Evolutionary conservation across 495 filamentous ascomycete genomes (phyloP).

Genomic region (Trichocladium antarcticum): DNA sequence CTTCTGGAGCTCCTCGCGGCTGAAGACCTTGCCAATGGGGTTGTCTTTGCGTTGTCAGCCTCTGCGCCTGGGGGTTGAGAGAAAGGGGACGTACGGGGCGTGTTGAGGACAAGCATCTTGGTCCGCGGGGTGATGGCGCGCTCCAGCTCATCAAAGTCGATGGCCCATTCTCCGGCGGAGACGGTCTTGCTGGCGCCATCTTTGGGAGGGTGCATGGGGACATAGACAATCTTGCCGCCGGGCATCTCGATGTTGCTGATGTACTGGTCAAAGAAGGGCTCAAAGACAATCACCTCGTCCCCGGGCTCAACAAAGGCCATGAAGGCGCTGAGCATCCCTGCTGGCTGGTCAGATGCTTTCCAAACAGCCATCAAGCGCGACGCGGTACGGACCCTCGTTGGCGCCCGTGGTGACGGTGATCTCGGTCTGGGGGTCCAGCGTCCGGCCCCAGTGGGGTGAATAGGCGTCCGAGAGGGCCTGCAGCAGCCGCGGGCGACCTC

Average conservation of each 20-base stretch:
- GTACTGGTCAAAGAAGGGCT: constrained; percentile 98
- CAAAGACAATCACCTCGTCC: constrained; percentile 95
- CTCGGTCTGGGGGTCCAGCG: constrained; percentile 77
- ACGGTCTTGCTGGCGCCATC: constrained; percentile 69
- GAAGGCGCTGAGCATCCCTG: constrained; percentile 83
- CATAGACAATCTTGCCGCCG: constrained; percentile 86
- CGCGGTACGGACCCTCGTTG: constrained; percentile 59
- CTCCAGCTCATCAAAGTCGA: constrained; percentile 77
- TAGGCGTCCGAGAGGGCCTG: constrained; percentile 88
- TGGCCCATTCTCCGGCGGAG: constrained; percentile 75
- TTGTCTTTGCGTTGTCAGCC: constrained; percentile 48
- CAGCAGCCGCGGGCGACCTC: constrained; percentile 79
- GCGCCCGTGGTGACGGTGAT: constrained; percentile 92
- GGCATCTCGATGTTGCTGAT: constrained; percentile 97
- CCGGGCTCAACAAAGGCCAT: constrained; percentile 93
- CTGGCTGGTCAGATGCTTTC: neutral
- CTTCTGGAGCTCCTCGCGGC: constrained; percentile 63
- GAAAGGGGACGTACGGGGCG: constrained; percentile 39
- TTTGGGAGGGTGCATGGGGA: constrained; percentile 82
- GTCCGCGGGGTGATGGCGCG: constrained; percentile 73
- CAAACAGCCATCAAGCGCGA: neutral
- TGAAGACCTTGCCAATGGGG: constrained; percentile 92
- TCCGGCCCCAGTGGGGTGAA: constrained; percentile 68
- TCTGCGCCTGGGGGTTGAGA: constrained; percentile 30
- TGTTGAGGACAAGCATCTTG: constrained; percentile 86